These are phyloP conservation scores for Cudoniella acicularis DNA, from an alignment of 495 filamentous ascomycete genomes.

Conservation along the genomic window DNA sequence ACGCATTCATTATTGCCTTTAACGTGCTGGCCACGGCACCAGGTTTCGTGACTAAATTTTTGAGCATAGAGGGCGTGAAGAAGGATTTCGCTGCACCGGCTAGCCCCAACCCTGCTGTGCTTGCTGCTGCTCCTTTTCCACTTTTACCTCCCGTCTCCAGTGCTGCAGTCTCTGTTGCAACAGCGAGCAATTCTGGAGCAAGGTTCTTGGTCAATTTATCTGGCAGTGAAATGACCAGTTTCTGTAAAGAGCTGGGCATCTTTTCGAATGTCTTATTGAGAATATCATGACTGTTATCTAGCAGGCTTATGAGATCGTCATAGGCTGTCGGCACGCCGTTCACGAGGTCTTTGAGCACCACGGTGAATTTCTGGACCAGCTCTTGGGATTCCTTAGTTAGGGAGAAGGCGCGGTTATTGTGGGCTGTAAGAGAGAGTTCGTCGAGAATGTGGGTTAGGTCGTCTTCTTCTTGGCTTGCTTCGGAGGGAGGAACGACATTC, in stretches of 20 bases:
- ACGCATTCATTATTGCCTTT: constrained; percentile 77
- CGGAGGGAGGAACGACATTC: constrained; percentile 22
- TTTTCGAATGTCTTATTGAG: constrained; percentile 71
- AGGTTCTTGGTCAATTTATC: constrained; percentile 71
- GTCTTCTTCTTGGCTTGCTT: constrained; percentile 57
- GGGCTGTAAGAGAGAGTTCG: constrained; percentile 71
- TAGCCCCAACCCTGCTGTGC: too few species aligned
- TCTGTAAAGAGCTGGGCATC: constrained; percentile 80
- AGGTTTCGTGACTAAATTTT: constrained; percentile 80
- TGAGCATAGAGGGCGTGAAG: constrained; percentile 46
- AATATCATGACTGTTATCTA: constrained; percentile 74
- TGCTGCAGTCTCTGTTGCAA: constrained; percentile 66
- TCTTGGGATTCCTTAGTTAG: constrained; percentile 76
- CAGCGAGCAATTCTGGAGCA: constrained; percentile 76
- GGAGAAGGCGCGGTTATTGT: constrained; percentile 76
- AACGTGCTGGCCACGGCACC: constrained; percentile 79
- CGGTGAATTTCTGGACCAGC: constrained; percentile 75
- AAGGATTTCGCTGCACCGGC: constrained; percentile 33
- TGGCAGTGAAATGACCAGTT: constrained; percentile 79
- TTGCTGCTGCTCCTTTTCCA: constrained; percentile 18
- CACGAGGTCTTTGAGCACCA: constrained; percentile 85
- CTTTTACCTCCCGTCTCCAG: constrained; percentile 38
- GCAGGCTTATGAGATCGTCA: constrained; percentile 75
- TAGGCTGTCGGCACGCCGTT: constrained; percentile 93
- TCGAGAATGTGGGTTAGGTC: constrained; percentile 77